Evolutionary conservation across 2,329 filamentous ascomycete species (phyloP), one percentile per base, ranked within the genome.

Genomic region (Diplodia intermedia): DNA sequence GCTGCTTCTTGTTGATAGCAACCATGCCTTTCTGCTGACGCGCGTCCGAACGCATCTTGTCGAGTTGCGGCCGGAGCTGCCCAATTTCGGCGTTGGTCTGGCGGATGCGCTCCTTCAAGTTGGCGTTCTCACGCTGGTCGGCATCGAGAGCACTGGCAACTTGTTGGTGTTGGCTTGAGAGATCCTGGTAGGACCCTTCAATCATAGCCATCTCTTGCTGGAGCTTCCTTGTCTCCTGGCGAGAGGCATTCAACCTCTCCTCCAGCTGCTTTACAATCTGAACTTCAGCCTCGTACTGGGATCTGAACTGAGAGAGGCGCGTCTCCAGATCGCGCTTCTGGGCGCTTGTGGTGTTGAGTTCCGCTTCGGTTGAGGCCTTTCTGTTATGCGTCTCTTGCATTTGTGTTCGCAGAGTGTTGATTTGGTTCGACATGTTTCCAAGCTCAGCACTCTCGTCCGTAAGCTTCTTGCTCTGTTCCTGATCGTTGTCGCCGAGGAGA

Each of bases 1-100:
- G 84, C 81, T 99, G 95, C 82, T 99, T 99, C 85, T 96, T 98
- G 82, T 97, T 97, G 82, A 99, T 99, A 53, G 95, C 94, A 36
- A 97, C 94, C 71, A 98, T 85, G 20, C 95, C 95, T 82, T 97
- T 98, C 76, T 98, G 94, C 79, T 98, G 95, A 52, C 95, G 89
- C 31, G 93, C 93, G 73, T 97, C 93, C 14, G 91, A 92, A 78
- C 91, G 93, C 73, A 97, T 86, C 83, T 97, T 98, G 78, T 99
- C 95, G 65, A 99, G 88, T 72, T 94, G 90, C 38, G 94, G 93
- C 79, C 93, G 96, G 50, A 98, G 82, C 79, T 93, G 90, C 20
- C 88, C 86, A 73, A 97, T 90, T 79, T 97, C 93, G 14, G 88
- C 85, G 75, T 97, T 99, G 52, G 93, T 86, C 65, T 89, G 86